phyloP scores from a whole-genome alignment of 306 rosid species.

The Sindora glabra region DNA sequence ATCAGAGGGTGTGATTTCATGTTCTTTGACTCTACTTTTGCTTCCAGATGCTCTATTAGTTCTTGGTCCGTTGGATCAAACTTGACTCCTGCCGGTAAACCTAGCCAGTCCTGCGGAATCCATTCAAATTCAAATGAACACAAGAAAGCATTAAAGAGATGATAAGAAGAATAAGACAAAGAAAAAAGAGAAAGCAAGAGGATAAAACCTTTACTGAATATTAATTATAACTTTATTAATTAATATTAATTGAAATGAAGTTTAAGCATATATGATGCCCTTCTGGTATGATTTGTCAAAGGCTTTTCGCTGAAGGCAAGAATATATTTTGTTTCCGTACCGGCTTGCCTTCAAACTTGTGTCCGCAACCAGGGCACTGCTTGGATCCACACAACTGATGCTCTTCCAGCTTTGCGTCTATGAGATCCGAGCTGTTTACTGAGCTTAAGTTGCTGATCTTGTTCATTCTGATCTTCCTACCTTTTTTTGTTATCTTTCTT shows the following conservation, averaged over 20 bases:
- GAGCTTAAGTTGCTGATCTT: slow-evolving; percentile 43
- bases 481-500: no score
- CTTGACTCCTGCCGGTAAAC: slow-evolving; percentile 98
- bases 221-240: neutral
- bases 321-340: slow-evolving; percentile 36
- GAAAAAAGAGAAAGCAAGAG: slow-evolving; percentile 18
- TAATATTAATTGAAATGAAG: slow-evolving; percentile 5
- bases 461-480: slow-evolving; percentile 28
- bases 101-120: slow-evolving; percentile 78
- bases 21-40: slow-evolving; percentile 77
- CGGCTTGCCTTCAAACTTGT: slow-evolving; percentile 78
- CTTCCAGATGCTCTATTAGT: slow-evolving; percentile 94
- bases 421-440: slow-evolving; percentile 70
- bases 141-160: neutral
- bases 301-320: slow-evolving; percentile 34
- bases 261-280: slow-evolving; percentile 9
- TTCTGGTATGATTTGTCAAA: slow-evolving; percentile 11
- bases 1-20: slow-evolving; percentile 93
- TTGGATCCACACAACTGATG: slow-evolving; percentile 97
- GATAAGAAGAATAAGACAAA: slow-evolving; percentile 10
- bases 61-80: slow-evolving; percentile 99
- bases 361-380: slow-evolving; percentile 96
- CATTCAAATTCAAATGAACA: slow-evolving; percentile 12
- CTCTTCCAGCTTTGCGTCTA: slow-evolving; percentile 94
- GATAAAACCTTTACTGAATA: slow-evolving; percentile 25